Percentiles rank a stretch among this genome's conserved stretches.
Conservation (phyloP, 2,329 filamentous ascomycete genomes). For the Monosporascus sp. region DNA sequence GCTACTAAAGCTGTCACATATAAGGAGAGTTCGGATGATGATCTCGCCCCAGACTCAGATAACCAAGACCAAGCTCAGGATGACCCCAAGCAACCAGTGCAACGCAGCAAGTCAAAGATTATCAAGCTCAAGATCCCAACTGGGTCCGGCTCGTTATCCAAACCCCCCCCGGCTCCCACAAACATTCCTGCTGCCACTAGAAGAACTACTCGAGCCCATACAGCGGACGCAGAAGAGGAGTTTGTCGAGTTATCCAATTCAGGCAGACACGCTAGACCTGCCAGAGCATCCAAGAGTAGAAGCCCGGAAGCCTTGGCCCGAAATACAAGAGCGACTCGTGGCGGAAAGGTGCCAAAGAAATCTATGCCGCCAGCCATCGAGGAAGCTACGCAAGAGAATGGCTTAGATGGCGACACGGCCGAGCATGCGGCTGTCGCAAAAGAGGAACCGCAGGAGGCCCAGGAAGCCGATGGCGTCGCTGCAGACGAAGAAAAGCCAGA, state of each 20-base stretch:
- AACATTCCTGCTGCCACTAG: slow-evolving; percentile 29
- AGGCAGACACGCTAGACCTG: slow-evolving; percentile 48
- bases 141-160: slow-evolving; percentile 10
- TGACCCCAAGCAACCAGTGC: slow-evolving; percentile 21
- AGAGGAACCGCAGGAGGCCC: slow-evolving; percentile 25
- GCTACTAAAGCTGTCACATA: slow-evolving; percentile 40
- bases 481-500: slow-evolving; percentile 25
- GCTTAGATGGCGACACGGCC: slow-evolving; percentile 26
- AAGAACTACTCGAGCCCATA: slow-evolving; percentile 47
- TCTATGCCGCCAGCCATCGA: slow-evolving; percentile 41
- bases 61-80: slow-evolving; percentile 30
- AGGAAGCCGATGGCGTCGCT: slow-evolving; percentile 24
- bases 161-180: not conserved
- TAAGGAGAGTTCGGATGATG: slow-evolving; percentile 38
- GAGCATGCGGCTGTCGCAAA: slow-evolving; percentile 21
- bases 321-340: slow-evolving; percentile 41
- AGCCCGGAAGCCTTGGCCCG: slow-evolving; percentile 49
- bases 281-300: slow-evolving; percentile 46
- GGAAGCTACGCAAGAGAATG: slow-evolving; percentile 50
- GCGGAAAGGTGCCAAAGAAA: slow-evolving; percentile 45
- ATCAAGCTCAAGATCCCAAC: slow-evolving; percentile 39
- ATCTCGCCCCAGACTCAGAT: slow-evolving; percentile 29
- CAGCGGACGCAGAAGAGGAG: slow-evolving; percentile 49
- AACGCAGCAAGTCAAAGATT: slow-evolving; percentile 28
- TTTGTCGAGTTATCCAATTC: slow-evolving; percentile 56